Evolutionary conservation across 768 basidiomycete genomes (phyloP), one percentile per base, ranked within the genome.

Genomic region (Trametes sanguinea): DNA sequence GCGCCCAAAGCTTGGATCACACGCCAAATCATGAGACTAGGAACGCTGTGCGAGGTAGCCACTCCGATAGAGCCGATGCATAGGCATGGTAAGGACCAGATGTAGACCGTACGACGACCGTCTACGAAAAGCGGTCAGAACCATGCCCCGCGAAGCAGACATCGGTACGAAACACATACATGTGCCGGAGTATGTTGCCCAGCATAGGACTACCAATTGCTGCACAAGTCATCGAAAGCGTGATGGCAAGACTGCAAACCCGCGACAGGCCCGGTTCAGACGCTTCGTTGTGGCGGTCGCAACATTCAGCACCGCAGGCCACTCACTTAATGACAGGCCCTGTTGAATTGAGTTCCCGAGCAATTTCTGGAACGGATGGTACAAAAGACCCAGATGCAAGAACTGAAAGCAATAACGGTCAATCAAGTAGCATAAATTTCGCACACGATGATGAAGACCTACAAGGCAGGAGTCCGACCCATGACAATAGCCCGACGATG

Each of bases 351-450:
- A 94, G 72, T 61, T 94, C 90, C 30, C 72, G 73, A 6, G 90
- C 84, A 46, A 94, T 85, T 51, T 88, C 81, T 0, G 90, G 88
- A 55, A 93, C 88, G 0, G 85, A 84, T 0, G 90, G 90, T 4
- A 90, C 80, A 69, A 93, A 91, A 1, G 83, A 83, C 0, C 84
- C 86, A 7, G 83, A 76, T 0, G 88, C 84, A 60, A 93, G 85
- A 42, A 88, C 90, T 92, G 57, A 1, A 47, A 14, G 22, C 22
- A 22, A 22, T 22, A 22, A 22, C 22, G 22, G 22, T 22, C 22
- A 22, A 22, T 22, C 1, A 22, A 22, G 22, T 22, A 22, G 22
- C 22, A 22, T 22, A 22, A 22, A 22, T 22, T 22, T 22, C 22
- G 22, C 22, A 22, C 22, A 35, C 65, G 14, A 50, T 37, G 35